Base-by-base conservation (phyloP, 2,329 filamentous ascomycete species). In the Talaromyces amestolkiae region DNA sequence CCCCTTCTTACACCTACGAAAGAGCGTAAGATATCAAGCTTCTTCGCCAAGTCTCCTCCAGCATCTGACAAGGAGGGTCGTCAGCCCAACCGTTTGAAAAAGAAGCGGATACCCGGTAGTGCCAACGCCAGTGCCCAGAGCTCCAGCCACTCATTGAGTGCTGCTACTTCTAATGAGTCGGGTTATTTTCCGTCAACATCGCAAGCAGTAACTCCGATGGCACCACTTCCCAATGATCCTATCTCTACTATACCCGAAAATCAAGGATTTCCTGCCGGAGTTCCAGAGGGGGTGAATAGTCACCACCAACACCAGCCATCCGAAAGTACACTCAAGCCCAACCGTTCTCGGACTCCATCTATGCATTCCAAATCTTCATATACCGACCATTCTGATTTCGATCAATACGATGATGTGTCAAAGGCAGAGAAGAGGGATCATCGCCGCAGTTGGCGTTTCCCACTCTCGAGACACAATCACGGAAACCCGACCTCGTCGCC, bases 81-180 rank as follows among this genome's bases (percentile, higher is more conserved):
- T 54, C 90, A 89, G 74, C 92, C 93, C 0, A 97, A 97, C 73
- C 97, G 97, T 78, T 81, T 99, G 61, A 91, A 90, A 77, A 98
- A 98, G 82, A 97, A 92, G 78, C 85, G 80, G n/a, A 82, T 91
- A 64, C 89, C 91, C 0, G 89, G 88, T 49, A 92, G 91, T 72
- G 80, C 90, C 24, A 93, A 92, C 70, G 89, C 89, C 22, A 97
- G 94, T 74, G 93, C 94, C 0, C 93, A 97, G 69, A 97, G 93
- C 74, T 98, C 95, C 17, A 90, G 87, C 7, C 87, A 91, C 17
- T 97, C 93, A 8, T 81, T 96, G n/a, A 79, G 80, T 37, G 83
- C 69, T 6, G 73, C 72, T 15, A 19, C 31, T 22, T 59, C 59
- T 9, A 66, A 59, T 31, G 74, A 86, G 79, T 2, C 82, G 80